A percentile compares a stretch with the other conserved stretches of the same genome.
These are phyloP conservation scores for Mrakia hoshinonis DNA, from an alignment of 768 basidiomycete genomes.

Conservation along the genomic window DNA sequence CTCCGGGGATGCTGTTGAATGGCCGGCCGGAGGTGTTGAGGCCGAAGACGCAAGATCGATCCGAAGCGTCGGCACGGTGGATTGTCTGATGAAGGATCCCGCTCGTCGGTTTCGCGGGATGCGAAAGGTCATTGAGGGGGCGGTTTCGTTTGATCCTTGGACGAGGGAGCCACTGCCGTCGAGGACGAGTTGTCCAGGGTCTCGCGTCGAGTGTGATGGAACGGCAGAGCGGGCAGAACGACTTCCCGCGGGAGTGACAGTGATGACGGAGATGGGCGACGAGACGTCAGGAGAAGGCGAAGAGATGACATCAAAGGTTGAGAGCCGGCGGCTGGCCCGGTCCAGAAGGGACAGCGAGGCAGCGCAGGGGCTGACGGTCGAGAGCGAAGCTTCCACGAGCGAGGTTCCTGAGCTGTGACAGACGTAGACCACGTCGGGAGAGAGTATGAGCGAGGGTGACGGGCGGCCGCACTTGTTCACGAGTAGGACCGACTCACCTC, in stretches of 20 bases:
- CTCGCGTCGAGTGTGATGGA: background rate
- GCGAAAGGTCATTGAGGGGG: background rate
- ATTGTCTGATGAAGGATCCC: conserved; percentile 32
- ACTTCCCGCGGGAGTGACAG: background rate
- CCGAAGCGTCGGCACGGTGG: too few relatives aligned
- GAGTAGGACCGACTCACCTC: background rate
- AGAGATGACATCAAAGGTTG: background rate
- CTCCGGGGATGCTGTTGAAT: background rate
- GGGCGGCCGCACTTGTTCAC: too few relatives aligned
- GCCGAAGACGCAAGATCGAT: conserved; percentile 5
- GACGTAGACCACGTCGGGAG: too few relatives aligned
- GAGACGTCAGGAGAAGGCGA: background rate
- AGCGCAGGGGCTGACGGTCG: background rate
- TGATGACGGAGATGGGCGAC: background rate
- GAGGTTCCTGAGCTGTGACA: background rate
- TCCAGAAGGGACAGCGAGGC: background rate
- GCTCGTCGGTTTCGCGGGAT: conserved; percentile 28
- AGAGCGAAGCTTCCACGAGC: background rate
- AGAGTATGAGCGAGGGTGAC: too few relatives aligned
- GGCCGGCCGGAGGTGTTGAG: background rate
- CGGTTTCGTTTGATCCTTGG: background rate
- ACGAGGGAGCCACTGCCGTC: background rate
- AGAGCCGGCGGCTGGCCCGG: background rate
- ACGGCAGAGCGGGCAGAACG: background rate
- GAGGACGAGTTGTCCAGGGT: background rate